phyloP scores from a whole-genome alignment of 371 early-diverging fungal species.

The Rhizopus microsporus region DNA sequence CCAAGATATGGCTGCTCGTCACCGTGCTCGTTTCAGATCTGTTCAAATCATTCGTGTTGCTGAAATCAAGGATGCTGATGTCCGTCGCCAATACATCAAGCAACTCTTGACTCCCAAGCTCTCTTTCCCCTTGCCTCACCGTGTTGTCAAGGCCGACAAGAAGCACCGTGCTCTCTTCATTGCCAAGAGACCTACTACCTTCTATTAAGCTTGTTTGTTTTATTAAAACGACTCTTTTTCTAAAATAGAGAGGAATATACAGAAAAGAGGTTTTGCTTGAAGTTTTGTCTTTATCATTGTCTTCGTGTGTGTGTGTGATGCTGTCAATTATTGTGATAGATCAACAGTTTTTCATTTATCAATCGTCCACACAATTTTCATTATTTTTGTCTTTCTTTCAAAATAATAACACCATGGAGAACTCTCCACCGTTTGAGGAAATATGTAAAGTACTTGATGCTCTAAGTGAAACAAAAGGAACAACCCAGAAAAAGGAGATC shows the following conservation, averaged over 20 bases:
- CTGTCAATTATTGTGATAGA: no score
- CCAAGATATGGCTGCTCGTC: conserved; percentile 96
- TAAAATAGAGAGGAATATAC: neutral
- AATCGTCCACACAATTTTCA: neutral
- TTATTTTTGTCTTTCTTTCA: neutral
- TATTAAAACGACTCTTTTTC: conserved; percentile 1
- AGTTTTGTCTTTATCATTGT: no score
- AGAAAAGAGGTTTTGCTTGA: neutral
- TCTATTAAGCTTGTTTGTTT: conserved; percentile 49
- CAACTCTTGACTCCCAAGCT: conserved; percentile 84
- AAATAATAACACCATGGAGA: conserved; percentile 2
- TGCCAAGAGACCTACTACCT: conserved; percentile 87
- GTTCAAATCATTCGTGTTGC: conserved; percentile 95
- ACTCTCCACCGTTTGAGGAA: neutral
- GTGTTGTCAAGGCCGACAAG: conserved; percentile 73
- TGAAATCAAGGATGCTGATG: conserved; percentile 80
- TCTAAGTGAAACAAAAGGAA: conserved; percentile 15
- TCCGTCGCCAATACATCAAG: conserved; percentile 93
- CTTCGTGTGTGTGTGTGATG: no score
- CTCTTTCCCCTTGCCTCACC: conserved; percentile 96
- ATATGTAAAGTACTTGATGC: conserved; percentile 4
- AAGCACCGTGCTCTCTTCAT: conserved; percentile 71
- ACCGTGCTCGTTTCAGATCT: conserved; percentile 93
- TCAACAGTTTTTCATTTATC: neutral
- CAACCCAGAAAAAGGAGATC: conserved; percentile 24